Base-by-base conservation (phyloP, 2,329 filamentous ascomycete species). In the Cercospora zeina region DNA sequence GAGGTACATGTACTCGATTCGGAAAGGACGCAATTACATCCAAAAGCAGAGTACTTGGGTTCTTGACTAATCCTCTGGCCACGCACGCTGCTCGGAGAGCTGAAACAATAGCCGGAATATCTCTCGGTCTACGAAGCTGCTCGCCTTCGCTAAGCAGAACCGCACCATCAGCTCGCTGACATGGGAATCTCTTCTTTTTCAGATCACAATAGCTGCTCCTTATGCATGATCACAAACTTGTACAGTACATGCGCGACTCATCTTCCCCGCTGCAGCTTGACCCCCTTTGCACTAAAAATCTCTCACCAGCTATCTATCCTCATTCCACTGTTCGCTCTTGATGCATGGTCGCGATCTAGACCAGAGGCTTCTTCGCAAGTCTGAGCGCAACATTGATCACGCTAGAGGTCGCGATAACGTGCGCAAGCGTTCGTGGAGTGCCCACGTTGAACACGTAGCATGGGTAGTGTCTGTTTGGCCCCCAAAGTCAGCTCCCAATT, bases 351-450 rank as follows among this genome's bases (percentile, higher is more conserved):
- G 3, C 21, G 4, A 13, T 56, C n/a, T 55, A 60, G 54, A 70
- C 56, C 30, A 71, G 53, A 31, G 68, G 67, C 57, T 62, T 65
- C 67, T 69, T 71, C 13, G 70, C 64, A 49, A 72, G 64, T 58
- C 65, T 62, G 21, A 71, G 63, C 13, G 66, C 65, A 34, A 72
- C 70, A 45, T 71, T 71, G 59, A 72, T 69, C 4, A 72, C 66
- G 31, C 65, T 68, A 27, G 66, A 65, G 19, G 70, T 72, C 4
- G 70, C 70, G 30, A 70, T 27, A n/a, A 72, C 61, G 53, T 72
- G 70, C 4, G 66, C 65, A 4, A 71, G 37, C 1, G 66, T 65
- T 31, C 70, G 59, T n/a, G 65, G 59, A 2, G 54, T 42, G 30
- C 61, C 68, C 5, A 67, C 7, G 55, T 71, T 71, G 65, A 69